Evolutionary conservation across 306 rosid genomes (phyloP), one percentile per base, ranked within the genome.

Genomic region (Aeschynomene evenia): DNA sequence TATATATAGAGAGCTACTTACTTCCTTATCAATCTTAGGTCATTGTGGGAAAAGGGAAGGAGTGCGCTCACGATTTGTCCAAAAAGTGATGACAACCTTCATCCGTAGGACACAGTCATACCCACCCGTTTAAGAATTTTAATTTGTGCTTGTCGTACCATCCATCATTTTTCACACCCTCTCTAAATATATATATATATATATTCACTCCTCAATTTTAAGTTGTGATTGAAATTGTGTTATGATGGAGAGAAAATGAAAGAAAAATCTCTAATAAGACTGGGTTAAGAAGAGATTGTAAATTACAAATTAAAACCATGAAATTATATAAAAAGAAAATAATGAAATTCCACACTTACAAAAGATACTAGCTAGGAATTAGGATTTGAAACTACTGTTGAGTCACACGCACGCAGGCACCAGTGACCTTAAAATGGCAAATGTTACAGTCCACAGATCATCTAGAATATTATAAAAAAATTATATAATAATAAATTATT

Each of bases 91-190:
- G 21, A 69, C 78, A 72, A 75, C 81, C 75, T 72, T 75, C 69
- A 68, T 82, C 83, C 81, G 11, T 50, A 51, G 63, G 77, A 84
- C 83, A 77, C 86, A 82, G 2, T 82, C 84, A 89, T 70, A 71
- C 86, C 71, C 85, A 66, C 65, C 82, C 89, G 74, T 86, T 84
- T 65, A 57, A 58, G 83, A 80, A 83, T n/a, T n/a, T n/a, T 77
- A 77, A 68, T 64, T n/a, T n/a, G n/a, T n/a, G n/a, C n/a, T n/a
- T n/a, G n/a, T 63, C 84, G 72, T 69, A 70, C 77, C 79, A 9
- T 46, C 2, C 77, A 23, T 63, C 40, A 68, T 60, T 62, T 28
- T 28, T 72, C 58, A 53, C 40, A 34, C 42, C 52, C n/a, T n/a
- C n/a, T n/a, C n/a, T n/a, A n/a, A n/a, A n/a, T n/a, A n/a, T n/a